Evolutionary conservation across 2,329 filamentous ascomycete genomes (phyloP).

Genomic region (Diaporthe vexans): DNA sequence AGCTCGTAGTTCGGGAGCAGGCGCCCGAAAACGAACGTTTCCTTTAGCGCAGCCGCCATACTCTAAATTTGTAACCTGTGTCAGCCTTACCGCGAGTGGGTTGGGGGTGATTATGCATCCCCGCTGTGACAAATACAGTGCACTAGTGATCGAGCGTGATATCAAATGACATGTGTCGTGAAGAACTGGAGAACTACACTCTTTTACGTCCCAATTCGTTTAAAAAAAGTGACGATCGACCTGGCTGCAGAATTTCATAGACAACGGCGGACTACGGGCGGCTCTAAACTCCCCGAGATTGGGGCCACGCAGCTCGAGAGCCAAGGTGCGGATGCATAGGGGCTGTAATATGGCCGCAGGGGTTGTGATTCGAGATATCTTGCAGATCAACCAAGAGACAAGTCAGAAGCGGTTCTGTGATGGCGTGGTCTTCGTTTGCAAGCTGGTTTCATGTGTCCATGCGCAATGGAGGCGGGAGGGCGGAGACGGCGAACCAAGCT

Average conservation of each 20-base stretch:
- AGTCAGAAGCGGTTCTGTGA: background rate
- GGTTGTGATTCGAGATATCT: background rate
- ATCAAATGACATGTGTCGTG: background rate
- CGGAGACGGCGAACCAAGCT: background rate
- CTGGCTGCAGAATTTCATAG: background rate
- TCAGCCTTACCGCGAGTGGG: background rate
- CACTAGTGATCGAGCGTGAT: background rate
- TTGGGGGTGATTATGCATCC: background rate
- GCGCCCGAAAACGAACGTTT: background rate
- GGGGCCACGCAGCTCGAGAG: background rate
- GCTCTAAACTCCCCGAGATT: background rate
- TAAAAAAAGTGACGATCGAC: background rate
- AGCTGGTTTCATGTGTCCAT: background rate
- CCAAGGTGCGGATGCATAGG: too few relatives aligned
- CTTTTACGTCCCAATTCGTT: background rate
- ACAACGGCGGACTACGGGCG: background rate
- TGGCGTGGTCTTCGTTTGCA: background rate
- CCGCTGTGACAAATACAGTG: conserved; percentile 2
- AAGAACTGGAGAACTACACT: background rate
- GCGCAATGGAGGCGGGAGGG: background rate
- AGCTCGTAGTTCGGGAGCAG: background rate
- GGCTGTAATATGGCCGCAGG: too few relatives aligned
- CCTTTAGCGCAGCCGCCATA: conserved; percentile 7
- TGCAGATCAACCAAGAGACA: background rate
- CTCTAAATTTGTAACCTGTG: background rate